Evolutionary conservation across 148 eudicot genomes (phyloP), one percentile per base, ranked within the genome.

Genomic region (Drosera capensis): DNA sequence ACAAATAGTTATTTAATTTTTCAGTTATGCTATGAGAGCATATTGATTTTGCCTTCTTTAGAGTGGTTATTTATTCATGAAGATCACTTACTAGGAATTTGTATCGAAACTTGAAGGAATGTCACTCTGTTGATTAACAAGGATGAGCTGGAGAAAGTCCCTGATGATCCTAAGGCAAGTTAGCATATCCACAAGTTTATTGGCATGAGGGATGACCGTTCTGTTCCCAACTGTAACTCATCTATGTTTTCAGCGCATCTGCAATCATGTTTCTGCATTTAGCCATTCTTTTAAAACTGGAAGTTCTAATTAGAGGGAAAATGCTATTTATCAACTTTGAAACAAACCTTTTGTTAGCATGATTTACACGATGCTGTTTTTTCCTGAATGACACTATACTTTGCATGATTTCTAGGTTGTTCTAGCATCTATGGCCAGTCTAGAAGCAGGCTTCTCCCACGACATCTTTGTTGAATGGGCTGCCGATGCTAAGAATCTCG

Each of bases 391-490:
- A 11, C 11, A 34, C n/a, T 0, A 44, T 25, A 9, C 37, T 61
- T 8, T 56, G 28, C 8, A 14, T 51, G 17, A 52, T 55, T 21
- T 69, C 49, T 55, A 88, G 97, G 65, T 90, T 65, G 95, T 90
- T 59, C 59, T 90, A 54, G 81, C 97, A 62, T 90, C 97, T 34
- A 90, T 84, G 95, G 95, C 77, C 52, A 84, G 97, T 68, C 66
- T 90, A 49, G 95, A 90, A 70, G 87, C 79, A 49, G 97, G 95
- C 25, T 80, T 84, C 68, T 80, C 95, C 38, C 97, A 90, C 64
- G 93, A 90, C 54, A 75, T 90, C 62, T 90, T 84, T 58, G 81
- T 80, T 25, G 97, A 84, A 51, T 90, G 97, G 97, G 97, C 97
- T 52, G 62, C 82, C 63, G 97, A 90, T 64, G 49, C 65, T 11